phyloP scores from a whole-genome alignment of 1,284 basidiomycete species.

The Cutaneotrichosporon mucoides region DNA sequence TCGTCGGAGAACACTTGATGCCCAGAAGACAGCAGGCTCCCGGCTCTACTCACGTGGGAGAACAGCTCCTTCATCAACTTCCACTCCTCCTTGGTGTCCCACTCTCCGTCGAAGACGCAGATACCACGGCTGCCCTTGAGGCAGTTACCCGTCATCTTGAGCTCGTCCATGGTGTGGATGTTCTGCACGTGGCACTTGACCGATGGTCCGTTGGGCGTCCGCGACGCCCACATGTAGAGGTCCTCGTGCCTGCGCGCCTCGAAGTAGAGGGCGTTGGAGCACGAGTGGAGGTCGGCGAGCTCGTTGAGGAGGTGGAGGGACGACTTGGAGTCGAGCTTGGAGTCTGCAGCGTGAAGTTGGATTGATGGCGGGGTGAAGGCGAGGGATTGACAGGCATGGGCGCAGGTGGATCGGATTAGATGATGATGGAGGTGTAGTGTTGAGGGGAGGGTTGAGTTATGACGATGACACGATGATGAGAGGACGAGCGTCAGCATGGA shows the following conservation, averaged over 20 bases:
- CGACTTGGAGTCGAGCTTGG: constrained; percentile 96
- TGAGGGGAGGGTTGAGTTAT: neutral
- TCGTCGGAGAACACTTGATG: no score
- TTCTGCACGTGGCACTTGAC: constrained; percentile 98
- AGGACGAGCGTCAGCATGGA: constrained; percentile 1
- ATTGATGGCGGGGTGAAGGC: neutral
- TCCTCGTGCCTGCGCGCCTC: constrained; percentile 95
- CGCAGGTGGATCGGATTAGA: neutral
- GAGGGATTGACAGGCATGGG: neutral
- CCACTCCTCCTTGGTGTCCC: constrained; percentile 83
- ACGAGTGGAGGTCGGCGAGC: constrained; percentile 95
- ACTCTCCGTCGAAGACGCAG: constrained; percentile 85
- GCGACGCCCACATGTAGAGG: constrained; percentile 93
- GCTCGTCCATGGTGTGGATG: constrained; percentile 98
- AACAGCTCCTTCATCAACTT: constrained; percentile 90
- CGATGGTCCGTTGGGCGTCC: constrained; percentile 95
- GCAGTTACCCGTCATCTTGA: constrained; percentile 99
- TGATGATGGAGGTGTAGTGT: neutral
- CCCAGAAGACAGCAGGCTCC: neutral
- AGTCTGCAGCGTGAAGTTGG: constrained; percentile 56
- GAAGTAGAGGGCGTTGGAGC: constrained; percentile 97
- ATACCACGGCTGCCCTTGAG: constrained; percentile 91
- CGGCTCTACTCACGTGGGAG: constrained; percentile 69
- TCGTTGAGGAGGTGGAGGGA: constrained; percentile 92
- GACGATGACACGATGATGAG: neutral